Conservation (phyloP, 768 basidiomycete species). For the Sistotremastrum suecicum region DNA sequence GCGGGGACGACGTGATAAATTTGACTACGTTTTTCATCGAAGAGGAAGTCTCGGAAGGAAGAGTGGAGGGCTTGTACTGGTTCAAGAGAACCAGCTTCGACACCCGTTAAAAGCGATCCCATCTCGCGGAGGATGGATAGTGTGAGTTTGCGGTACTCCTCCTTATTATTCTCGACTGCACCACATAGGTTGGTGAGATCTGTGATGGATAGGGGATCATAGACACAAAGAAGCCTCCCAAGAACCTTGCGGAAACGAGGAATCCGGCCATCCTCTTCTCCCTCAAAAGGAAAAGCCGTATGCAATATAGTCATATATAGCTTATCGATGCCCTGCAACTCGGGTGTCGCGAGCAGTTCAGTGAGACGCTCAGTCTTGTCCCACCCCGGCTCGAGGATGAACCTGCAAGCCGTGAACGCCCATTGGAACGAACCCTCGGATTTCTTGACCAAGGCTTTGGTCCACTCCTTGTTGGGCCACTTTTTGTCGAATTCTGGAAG, state of each 20-base stretch:
- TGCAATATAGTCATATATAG: constrained; percentile 5
- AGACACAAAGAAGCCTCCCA: constrained; percentile 2
- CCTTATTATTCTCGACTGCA: no score
- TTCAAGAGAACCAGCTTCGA: constrained; percentile 1
- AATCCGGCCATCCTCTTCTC: no score
- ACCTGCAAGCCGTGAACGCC: constrained; percentile 18
- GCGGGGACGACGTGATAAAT: no score
- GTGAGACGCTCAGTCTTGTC: constrained; percentile 2
- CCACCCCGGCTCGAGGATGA: constrained; percentile 12
- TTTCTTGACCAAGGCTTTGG: constrained; percentile 9
- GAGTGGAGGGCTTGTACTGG: constrained; percentile 18
- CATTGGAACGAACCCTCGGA: constrained; percentile 21
- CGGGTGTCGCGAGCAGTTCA: constrained; percentile 3
- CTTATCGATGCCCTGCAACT: not conserved
- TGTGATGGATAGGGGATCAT: constrained; percentile 2
- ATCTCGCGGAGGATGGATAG: no score
- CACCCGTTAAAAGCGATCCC: constrained; percentile 14
- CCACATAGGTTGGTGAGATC: no score
- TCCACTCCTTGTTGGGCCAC: constrained; percentile 11
- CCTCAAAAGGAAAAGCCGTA: constrained; percentile 1
- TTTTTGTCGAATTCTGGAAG: not conserved
- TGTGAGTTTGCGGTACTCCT: no score
- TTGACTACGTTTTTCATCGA: constrained; percentile 11
- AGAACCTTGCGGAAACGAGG: constrained; percentile 3
- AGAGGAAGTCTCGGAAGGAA: constrained; percentile 22